phyloP scores from a whole-genome alignment of 139 green algal species.

The Micractinium conductrix region DNA sequence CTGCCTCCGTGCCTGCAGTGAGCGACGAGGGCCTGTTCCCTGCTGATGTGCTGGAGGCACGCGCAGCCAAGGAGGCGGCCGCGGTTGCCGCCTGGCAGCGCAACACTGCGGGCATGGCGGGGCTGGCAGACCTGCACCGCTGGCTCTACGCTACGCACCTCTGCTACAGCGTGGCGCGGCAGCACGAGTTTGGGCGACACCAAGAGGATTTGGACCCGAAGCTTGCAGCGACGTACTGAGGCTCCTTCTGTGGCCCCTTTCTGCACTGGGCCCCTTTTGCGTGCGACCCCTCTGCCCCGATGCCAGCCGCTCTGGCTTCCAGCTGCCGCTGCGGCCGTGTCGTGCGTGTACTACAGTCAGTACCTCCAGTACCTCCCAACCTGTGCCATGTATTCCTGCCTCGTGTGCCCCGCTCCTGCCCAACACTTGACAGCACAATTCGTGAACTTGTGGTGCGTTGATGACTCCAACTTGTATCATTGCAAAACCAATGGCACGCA shows the following conservation, averaged over 20 bases:
- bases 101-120: constrained; percentile 42
- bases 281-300: too few relatives aligned
- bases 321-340: too few relatives aligned
- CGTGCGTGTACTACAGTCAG: too few relatives aligned
- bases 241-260: background rate
- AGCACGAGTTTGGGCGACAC: constrained; percentile 29
- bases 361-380: too few relatives aligned
- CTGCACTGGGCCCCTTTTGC: background rate
- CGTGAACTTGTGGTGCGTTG: too few relatives aligned
- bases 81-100: constrained; percentile 56
- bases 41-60: constrained; percentile 49
- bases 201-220: constrained; percentile 21
- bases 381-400: too few relatives aligned
- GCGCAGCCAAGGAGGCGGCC: constrained; percentile 58
- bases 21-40: constrained; percentile 69
- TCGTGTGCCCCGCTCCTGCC: too few relatives aligned
- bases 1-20: constrained; percentile 13
- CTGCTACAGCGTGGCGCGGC: constrained; percentile 75
- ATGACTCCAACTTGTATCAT: too few relatives aligned
- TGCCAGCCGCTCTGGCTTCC: too few relatives aligned
- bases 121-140: constrained; percentile 60
- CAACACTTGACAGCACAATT: too few relatives aligned
- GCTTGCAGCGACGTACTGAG: constrained; percentile 33
- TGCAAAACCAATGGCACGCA: too few relatives aligned
- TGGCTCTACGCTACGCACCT: constrained; percentile 80